Base-by-base conservation (phyloP, 78 protist genomes). In the Fonticula alba region DNA sequence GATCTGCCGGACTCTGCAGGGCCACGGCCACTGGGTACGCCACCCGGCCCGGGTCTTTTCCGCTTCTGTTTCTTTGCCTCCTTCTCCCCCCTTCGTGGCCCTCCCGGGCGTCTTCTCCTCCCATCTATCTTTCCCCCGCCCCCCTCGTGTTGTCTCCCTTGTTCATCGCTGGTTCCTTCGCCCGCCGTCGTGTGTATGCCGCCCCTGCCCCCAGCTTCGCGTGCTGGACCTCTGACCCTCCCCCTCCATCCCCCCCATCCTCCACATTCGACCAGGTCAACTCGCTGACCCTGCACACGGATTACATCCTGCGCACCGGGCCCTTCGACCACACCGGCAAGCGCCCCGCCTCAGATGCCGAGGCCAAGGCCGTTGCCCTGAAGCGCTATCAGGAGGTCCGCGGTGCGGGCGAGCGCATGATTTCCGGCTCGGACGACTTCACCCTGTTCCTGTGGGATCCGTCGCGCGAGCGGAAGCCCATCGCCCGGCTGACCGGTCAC, bases 1-100 rank as follows among this genome's bases (percentile, higher is more conserved):
- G 24, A 75, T 59, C 50, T 33, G 53, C 36, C 71, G 85, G 56
- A 70, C 72, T 2, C 74, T 95, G 27, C 83, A 73, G 19, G 97
- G 94, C 2, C 99, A 95, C 53, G 97, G 83, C 2, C 99, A 95
- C 72, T 93, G 99, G 98, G n/a, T n/a, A n/a, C n/a, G n/a, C n/a
- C n/a, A n/a, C n/a, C n/a, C n/a, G n/a, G n/a, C n/a, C n/a, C n/a
- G n/a, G n/a, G n/a, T n/a, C n/a, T n/a, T n/a, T n/a, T n/a, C n/a
- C n/a, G n/a, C n/a, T n/a, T n/a, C n/a, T n/a, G n/a, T n/a, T n/a
- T n/a, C n/a, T n/a, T n/a, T n/a, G n/a, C n/a, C n/a, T n/a, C n/a
- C n/a, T n/a, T n/a, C n/a, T n/a, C n/a, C n/a, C n/a, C n/a, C n/a
- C n/a, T n/a, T n/a, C n/a, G n/a, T n/a, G n/a, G n/a, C n/a, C n/a